Evolutionary conservation across 192 early-diverging fungal genomes (phyloP).

Genomic region (Umbelopsis vinacea): DNA sequence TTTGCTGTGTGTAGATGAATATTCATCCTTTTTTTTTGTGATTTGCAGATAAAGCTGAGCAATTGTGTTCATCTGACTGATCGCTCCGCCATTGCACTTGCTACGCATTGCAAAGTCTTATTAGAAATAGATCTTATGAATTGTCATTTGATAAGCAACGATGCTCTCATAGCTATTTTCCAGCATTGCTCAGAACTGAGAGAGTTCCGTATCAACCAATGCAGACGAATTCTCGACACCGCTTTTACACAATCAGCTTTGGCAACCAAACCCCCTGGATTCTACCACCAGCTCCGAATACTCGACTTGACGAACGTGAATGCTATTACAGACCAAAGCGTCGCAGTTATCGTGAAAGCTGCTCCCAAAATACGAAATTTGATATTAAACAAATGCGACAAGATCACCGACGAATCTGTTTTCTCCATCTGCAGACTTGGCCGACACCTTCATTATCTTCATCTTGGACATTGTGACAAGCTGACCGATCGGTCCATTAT

Average conservation of each 20-base stretch:
- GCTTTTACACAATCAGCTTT: conserved; percentile 41
- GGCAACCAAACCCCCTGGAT: conserved; percentile 4
- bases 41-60: conserved; percentile 58
- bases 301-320: conserved; percentile 53
- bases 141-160: conserved; percentile 53
- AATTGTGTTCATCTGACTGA: conserved; percentile 55
- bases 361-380: conserved; percentile 60
- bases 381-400: conserved; percentile 57
- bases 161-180: conserved; percentile 47
- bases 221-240: conserved; percentile 39
- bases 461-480: conserved; percentile 58
- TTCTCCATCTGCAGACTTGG: conserved; percentile 51
- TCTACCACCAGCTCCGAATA: conserved; percentile 57
- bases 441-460: conserved; percentile 61
- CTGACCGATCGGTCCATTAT: conserved; percentile 57
- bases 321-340: conserved; percentile 51
- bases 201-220: conserved; percentile 52
- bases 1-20: background rate
- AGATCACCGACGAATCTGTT: conserved; percentile 57
- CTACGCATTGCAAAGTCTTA: conserved; percentile 50
- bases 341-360: conserved; percentile 49
- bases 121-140: conserved; percentile 61
- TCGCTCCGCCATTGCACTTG: conserved; percentile 49
- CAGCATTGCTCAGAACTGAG: conserved; percentile 49
- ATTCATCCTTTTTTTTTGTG: background rate